Conservation (phyloP, 352 stramenopile species). For the Globisporangium yorkense region DNA sequence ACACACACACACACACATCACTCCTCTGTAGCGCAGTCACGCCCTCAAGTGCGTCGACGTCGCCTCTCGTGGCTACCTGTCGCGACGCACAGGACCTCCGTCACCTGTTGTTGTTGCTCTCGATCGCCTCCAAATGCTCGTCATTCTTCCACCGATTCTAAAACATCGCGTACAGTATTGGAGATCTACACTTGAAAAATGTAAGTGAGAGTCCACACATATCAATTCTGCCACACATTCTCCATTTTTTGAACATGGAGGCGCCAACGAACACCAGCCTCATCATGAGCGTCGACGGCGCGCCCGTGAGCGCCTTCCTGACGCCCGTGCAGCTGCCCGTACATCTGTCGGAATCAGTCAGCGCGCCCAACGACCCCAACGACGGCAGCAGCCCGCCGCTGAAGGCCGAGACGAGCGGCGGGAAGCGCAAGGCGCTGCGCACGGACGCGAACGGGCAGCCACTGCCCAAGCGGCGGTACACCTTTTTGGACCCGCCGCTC, state of each 20-base stretch:
- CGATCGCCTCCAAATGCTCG: too few species aligned
- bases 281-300: not conserved
- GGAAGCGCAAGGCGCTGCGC: constrained; percentile 1
- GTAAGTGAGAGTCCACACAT: not conserved
- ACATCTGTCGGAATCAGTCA: not conserved
- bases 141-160: too few species aligned
- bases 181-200: not conserved
- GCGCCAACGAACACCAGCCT: not conserved
- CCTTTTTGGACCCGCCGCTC: constrained; percentile 6
- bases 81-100: too few species aligned
- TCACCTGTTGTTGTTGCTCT: too few species aligned
- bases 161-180: not conserved
- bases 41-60: too few species aligned
- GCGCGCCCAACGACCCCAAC: not conserved
- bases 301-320: not conserved
- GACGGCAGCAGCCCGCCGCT: not conserved
- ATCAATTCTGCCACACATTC: not conserved
- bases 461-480: constrained; percentile 5
- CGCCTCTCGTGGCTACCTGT: too few species aligned
- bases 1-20: too few species aligned
- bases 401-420: not conserved
- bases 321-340: not conserved
- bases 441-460: not conserved
- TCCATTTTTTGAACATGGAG: not conserved
- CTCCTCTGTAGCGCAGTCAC: too few species aligned